Base-by-base conservation (phyloP, 495 filamentous ascomycete species). In the Daldinia vernicosa region DNA sequence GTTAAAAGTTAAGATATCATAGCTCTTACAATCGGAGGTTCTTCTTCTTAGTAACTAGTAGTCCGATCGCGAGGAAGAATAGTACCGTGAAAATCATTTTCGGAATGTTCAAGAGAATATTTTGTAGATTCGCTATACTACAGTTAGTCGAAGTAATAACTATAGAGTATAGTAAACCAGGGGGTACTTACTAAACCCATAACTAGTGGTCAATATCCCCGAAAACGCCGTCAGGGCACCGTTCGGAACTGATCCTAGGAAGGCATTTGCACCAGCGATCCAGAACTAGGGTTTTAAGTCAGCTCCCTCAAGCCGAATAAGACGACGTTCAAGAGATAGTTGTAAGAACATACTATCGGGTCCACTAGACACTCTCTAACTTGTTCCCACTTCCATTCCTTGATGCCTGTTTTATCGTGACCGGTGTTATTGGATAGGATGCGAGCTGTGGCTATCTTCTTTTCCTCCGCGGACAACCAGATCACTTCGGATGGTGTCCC, bases 211-310 rank as follows among this genome's bases (percentile, higher is more conserved):
- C 6, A 86, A 65, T 26, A 84, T 81, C 0, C 71, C 72, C 0
- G 78, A 79, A 69, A 85, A 86, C 9, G 82, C 82, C 1, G 81
- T 81, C 26, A 85, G 70, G 0, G 80, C 83, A 9, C 84, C 84
- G 51, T 80, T 84, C 2, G 84, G 84, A 14, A 85, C 80, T 9
- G 79, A 80, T 26, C 77, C 80, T 1, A 85, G 61, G 59, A 86
- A 76, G 0, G 80, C 81, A 5, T 80, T 74, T 6, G 84, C 51
- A 12, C 78, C 76, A 1, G 82, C 66, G 12, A 85, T 66, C 81
- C 80, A 84, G 27, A 75, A 72, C 68, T 71, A 12, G n/a, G n/a
- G 17, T 54, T 62, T 67, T 22, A 11, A 40, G 55, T 76, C 33
- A 51, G 40, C 26, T 45, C 15, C n/a, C 15, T 15, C 11, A 11